A percentile compares a stretch with the other conserved stretches of the same genome.
phyloP scores from a whole-genome alignment of 2,329 filamentous ascomycete species.

The Botryotinia convoluta region DNA sequence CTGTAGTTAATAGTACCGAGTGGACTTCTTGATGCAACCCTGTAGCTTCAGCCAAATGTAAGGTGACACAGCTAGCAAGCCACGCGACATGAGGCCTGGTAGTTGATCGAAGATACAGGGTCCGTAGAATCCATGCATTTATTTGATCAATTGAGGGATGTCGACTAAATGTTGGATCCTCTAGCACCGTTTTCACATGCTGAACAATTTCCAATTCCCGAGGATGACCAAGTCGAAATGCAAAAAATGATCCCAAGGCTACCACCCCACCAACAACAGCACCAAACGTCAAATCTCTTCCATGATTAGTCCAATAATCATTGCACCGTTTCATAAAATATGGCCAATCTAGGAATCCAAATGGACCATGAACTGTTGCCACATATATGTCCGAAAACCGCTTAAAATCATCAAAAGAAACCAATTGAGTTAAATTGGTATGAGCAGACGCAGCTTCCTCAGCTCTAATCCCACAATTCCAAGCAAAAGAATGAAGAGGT shows the following conservation, averaged over 20 bases:
- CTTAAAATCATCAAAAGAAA: constrained; percentile 16
- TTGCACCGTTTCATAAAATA: constrained; percentile 32
- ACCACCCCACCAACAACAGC: constrained; percentile 38
- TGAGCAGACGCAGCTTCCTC: constrained; percentile 26
- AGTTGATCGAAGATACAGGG: constrained; percentile 34
- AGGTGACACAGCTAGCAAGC: constrained; percentile 32
- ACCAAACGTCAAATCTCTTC: constrained; percentile 37
- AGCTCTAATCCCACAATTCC: constrained; percentile 38
- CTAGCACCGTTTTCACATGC: constrained; percentile 30
- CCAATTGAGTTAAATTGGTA: constrained; percentile 29
- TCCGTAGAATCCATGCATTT: constrained; percentile 30
- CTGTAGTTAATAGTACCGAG: constrained; percentile 5
- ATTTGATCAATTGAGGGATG: constrained; percentile 29
- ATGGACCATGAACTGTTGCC: constrained; percentile 36
- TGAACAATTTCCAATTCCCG: constrained; percentile 35
- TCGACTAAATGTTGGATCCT: constrained; percentile 23
- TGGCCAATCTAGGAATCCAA: constrained; percentile 38
- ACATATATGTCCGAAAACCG: constrained; percentile 34
- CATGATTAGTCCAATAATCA: constrained; percentile 36
- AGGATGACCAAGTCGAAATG: constrained; percentile 25
- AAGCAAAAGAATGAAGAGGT: constrained; percentile 42
- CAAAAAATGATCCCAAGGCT: constrained; percentile 40
- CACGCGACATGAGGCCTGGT: constrained; percentile 35
- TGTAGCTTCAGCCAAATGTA: constrained; percentile 36
- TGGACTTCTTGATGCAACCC: constrained; percentile 35